Evolutionary conservation across 2,329 filamentous ascomycete genomes (phyloP), one percentile per base, ranked within the genome.

Genomic region (Aureobasidium melanogenum): DNA sequence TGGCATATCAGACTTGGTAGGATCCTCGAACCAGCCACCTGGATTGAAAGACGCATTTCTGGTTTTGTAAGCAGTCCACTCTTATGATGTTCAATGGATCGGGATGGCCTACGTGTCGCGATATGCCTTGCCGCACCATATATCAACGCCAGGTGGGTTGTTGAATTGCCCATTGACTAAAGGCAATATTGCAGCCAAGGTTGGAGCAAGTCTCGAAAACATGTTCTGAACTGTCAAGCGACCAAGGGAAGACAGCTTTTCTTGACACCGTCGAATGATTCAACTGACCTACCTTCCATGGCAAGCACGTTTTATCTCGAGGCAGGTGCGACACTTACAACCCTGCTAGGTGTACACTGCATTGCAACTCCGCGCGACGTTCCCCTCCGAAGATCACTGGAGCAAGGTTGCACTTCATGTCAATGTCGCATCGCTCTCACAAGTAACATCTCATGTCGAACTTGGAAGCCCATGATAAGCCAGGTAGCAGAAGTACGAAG

Each of bases 51-150:
- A 75, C 5, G 72, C 70, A 65, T 79, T 76, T 52, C 78, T 79
- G 44, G 2, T n/a, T 30, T n/a, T 24, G 24, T 55, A 22, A 55
- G 44, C 39, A 55, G 22, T 15, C 12, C 14, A n/a, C 8, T 30
- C 6, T 1, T n/a, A 36, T 15, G 12, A 32, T 9, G 8, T n/a
- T n/a, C n/a, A n/a, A n/a, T n/a, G n/a, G n/a, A n/a, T n/a, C n/a
- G n/a, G n/a, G 43, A 55, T 14, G n/a, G 10, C 63, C 44, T 26
- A 61, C 62, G 56, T 62, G 4, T 63, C 61, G 47, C 63, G 26
- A 66, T 79, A 80, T 8, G 76, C 76, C 63, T 80, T 80, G 10
- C 78, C 77, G 65, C 78, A 78, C 76, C 76, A 78, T n/a, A 76
- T 76, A 60, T 77, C 74, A 17, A 78, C 76, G 6, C 75, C 75